Base-by-base conservation (phyloP, 495 filamentous ascomycete genomes). In the Podospora pseudocomata region DNA sequence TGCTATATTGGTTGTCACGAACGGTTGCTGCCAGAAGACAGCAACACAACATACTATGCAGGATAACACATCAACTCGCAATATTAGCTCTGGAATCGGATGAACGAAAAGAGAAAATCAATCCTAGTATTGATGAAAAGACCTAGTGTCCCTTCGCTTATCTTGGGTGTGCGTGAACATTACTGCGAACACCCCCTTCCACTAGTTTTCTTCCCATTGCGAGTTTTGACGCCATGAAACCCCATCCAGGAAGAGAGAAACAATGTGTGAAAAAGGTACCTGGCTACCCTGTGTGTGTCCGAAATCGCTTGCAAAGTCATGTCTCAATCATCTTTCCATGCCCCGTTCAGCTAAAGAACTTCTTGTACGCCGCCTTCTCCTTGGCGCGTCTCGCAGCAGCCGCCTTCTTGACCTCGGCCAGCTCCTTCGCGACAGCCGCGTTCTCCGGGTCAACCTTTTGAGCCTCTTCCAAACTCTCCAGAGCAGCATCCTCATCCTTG, bases 321-420 rank as follows among this genome's bases (percentile, higher is more conserved):
- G 26, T 7, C 55, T 18, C 55, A 11, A 57, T 55, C 9, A 32
- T 27, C 18, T 55, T 19, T 34, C 7, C 7, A 59, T 58, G 57
- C 44, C 54, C 19, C 13, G 23, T 27, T 68, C 60, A 84, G 16
- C 69, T 75, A 74, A 98, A 98, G 82, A 94, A 94, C 82, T 93
- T 97, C 81, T 88, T 88, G 75, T 92, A 95, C 30, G 90, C 90
- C 39, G 88, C 90, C 83, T 92, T 94, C 82, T 98, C 92, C 84
- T 92, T 96, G 75, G 90, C 89, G 69, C 86, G 82, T 72, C 90
- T 86, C 63, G 88, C 91, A 60, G 86, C 86, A 55, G 90, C 85
- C 65, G 82, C 85, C 81, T 90, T 89, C 86, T 94, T 96, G 30
- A 93, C 88, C 63, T 83, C 81, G 44, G 83, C 82, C 49, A 96